Conservation (phyloP, 1,139 yeast genomes). For the Sugiyamaella japonica region DNA sequence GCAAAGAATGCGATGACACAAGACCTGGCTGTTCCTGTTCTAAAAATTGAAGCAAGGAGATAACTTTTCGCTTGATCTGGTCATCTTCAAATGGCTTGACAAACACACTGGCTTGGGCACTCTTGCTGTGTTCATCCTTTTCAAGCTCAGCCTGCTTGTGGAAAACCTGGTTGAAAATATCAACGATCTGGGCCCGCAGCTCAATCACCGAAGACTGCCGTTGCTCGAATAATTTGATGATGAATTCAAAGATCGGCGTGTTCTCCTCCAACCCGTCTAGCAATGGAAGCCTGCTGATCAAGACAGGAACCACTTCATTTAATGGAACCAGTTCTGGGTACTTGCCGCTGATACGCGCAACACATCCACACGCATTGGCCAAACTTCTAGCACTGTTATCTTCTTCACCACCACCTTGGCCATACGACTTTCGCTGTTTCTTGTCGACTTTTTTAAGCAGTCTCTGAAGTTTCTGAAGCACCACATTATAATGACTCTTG, state of each 20-base stretch:
- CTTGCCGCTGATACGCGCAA: constrained; percentile 83
- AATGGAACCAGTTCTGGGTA: constrained; percentile 74
- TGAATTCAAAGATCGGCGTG: constrained; percentile 80
- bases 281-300: constrained; percentile 80
- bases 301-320: constrained; percentile 72
- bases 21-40: constrained; percentile 61
- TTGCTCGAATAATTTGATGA: constrained; percentile 67
- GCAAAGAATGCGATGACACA: constrained; percentile 28
- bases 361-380: constrained; percentile 97
- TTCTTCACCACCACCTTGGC: constrained; percentile 66
- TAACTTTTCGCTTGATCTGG: constrained; percentile 61
- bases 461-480: constrained; percentile 75
- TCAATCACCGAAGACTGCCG: constrained; percentile 57
- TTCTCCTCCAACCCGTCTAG: constrained; percentile 90
- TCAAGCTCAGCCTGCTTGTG: constrained; percentile 68
- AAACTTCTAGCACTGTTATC: constrained; percentile 81
- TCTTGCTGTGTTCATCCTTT: constrained; percentile 64
- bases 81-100: constrained; percentile 70
- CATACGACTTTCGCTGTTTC: constrained; percentile 42
- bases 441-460: constrained; percentile 76
- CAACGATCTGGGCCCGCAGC: constrained; percentile 65
- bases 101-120: constrained; percentile 51
- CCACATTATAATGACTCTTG: constrained; percentile 61
- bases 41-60: constrained; percentile 71
- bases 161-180: constrained; percentile 69